These are phyloP conservation scores for Afroboletus lepidellus DNA, from an alignment of 1,284 basidiomycete genomes.

Conservation along the genomic window DNA sequence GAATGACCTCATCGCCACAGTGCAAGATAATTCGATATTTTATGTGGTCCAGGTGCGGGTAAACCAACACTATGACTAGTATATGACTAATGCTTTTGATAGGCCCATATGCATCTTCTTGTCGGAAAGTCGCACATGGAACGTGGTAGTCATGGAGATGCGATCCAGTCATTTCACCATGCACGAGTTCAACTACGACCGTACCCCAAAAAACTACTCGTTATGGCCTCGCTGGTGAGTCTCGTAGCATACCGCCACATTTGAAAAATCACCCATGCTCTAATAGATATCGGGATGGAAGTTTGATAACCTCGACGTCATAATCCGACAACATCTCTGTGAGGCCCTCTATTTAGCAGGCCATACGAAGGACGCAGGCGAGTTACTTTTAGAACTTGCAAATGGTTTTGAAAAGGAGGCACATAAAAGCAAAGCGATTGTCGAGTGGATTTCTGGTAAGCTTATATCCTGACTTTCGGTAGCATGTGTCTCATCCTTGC, in stretches of 20 bases:
- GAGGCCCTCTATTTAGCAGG: background rate
- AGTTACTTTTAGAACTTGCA: background rate
- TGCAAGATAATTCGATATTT: too few species aligned
- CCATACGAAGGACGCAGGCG: background rate
- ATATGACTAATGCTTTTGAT: too few species aligned
- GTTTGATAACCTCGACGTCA: background rate
- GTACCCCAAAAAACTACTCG: background rate
- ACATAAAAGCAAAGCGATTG: background rate
- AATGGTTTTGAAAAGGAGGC: background rate
- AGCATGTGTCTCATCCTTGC: background rate
- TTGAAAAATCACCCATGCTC: fast-evolving
- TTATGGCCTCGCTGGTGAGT: background rate
- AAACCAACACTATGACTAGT: too few species aligned
- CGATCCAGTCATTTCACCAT: background rate
- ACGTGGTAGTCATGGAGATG: too few species aligned
- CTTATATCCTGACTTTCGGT: background rate
- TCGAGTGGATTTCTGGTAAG: background rate
- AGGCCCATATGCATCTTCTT: background rate
- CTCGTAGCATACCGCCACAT: background rate
- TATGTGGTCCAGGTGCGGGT: background rate
- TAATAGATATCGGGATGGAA: conserved; percentile 2
- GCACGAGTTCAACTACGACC: background rate
- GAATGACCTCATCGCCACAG: too few species aligned
- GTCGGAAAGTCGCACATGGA: too few species aligned
- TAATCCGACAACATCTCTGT: background rate